phyloP scores from a whole-genome alignment of 345 rosid species.

The Bruguiera sexangula region DNA sequence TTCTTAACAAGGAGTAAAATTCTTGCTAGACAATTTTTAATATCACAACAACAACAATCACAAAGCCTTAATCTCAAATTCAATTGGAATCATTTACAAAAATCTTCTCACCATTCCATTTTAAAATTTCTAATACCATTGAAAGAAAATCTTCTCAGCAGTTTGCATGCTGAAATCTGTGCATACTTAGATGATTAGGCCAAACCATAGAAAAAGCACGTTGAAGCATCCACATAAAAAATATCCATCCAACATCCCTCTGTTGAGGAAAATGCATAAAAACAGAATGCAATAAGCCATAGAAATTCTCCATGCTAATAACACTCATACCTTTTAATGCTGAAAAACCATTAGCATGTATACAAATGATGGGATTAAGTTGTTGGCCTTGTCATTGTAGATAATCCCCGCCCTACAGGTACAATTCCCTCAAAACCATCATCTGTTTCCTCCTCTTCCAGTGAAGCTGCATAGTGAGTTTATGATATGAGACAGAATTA shows the following conservation, averaged over 20 bases:
- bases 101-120: too few species aligned
- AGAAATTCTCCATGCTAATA: background rate
- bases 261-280: background rate
- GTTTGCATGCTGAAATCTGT: too few species aligned
- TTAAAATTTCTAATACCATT: too few species aligned
- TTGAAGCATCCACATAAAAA: background rate
- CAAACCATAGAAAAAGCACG: background rate
- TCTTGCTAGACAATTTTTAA: too few species aligned
- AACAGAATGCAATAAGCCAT: background rate
- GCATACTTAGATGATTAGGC: too few species aligned
- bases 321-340: slow-evolving; percentile 9
- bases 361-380: slow-evolving; percentile 35
- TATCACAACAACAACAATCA: too few species aligned
- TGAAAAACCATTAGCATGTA: background rate
- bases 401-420: slow-evolving; percentile 81
- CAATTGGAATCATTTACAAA: too few species aligned
- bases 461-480: slow-evolving; percentile 36
- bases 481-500: background rate
- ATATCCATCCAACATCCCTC: too few species aligned
- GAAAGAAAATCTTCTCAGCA: too few species aligned
- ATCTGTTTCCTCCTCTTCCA: slow-evolving; percentile 56
- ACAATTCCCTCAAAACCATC: slow-evolving; percentile 59
- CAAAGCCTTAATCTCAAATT: too few species aligned
- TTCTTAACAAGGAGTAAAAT: too few species aligned
- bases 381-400: slow-evolving; percentile 89